A percentile compares a stretch with the other conserved stretches of the same genome.
phyloP scores from a whole-genome alignment of 2,329 filamentous ascomycete genomes.

The Ascochyta clinopodiicola region DNA sequence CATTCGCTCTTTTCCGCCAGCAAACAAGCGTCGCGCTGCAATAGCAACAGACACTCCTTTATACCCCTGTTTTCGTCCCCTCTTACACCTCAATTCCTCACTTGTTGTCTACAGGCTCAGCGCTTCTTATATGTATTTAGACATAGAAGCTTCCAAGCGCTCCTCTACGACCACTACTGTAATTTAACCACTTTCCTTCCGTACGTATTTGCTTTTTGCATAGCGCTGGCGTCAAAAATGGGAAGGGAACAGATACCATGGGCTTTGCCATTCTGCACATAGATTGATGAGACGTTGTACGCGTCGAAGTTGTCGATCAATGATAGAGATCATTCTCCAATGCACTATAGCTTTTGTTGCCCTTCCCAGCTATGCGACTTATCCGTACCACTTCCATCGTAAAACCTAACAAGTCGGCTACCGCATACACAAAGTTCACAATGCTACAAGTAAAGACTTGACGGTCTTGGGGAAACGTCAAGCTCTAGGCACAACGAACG shows the following conservation, averaged over 20 bases:
- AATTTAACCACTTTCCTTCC: slow-evolving; percentile 24
- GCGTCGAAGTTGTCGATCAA: slow-evolving; percentile 13
- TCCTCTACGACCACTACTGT: slow-evolving; percentile 10
- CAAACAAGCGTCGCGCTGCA: slow-evolving; percentile 17
- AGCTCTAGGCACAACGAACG: background rate
- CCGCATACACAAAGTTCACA: background rate
- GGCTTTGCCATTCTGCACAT: slow-evolving; percentile 20
- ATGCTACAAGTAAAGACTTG: background rate
- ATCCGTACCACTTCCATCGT: background rate
- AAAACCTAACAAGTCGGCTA: background rate
- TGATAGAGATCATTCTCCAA: slow-evolving; percentile 23
- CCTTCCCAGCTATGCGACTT: slow-evolving; percentile 19
- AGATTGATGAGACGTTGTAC: slow-evolving; percentile 18
- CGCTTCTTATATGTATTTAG: slow-evolving; percentile 23
- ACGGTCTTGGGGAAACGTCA: background rate
- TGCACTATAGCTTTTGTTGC: slow-evolving; percentile 29
- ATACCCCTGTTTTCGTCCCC: slow-evolving; percentile 16
- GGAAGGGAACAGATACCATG: slow-evolving; percentile 23
- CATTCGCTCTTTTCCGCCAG: slow-evolving; percentile 21
- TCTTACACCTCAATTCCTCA: slow-evolving; percentile 5
- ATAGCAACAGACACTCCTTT: slow-evolving; percentile 29
- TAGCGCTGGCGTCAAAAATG: slow-evolving; percentile 35
- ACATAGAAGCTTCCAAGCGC: slow-evolving; percentile 17
- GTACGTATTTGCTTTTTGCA: slow-evolving; percentile 23
- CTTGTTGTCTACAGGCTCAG: slow-evolving; percentile 29